These are phyloP conservation scores for Pisolithus thermaeus DNA, from an alignment of 1,284 basidiomycete genomes.

Conservation along the genomic window DNA sequence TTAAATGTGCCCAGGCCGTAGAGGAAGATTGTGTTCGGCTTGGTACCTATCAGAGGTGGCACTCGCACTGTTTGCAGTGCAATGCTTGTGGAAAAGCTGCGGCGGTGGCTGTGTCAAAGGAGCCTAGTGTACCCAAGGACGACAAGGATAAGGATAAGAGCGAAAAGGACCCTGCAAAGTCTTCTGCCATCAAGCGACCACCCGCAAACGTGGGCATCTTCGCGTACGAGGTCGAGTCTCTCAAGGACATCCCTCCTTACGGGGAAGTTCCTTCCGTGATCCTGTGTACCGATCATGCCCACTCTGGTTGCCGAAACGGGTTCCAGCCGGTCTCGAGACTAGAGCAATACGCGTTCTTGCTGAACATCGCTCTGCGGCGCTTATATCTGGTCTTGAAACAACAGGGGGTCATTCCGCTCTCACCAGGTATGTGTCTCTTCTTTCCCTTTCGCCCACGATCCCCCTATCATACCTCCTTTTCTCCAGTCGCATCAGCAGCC, in stretches of 20 bases:
- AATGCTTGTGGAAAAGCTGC: conserved; percentile 74
- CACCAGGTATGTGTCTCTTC: conserved; percentile 53
- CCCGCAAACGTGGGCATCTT: conserved; percentile 78
- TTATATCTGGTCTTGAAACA: conserved; percentile 89
- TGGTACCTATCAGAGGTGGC: conserved; percentile 95
- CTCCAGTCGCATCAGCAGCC: conserved; percentile 32
- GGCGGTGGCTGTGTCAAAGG: conserved; percentile 55
- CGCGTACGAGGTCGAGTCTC: conserved; percentile 62
- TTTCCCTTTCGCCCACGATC: not conserved
- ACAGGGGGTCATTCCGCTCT: conserved; percentile 82
- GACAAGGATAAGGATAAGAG: conserved; percentile 37
- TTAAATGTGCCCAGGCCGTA: conserved; percentile 84
- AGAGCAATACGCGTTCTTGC: conserved; percentile 96
- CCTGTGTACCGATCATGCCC: conserved; percentile 77
- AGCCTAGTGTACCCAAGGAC: conserved; percentile 35
- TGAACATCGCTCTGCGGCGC: conserved; percentile 92
- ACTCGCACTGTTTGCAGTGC: conserved; percentile 89
- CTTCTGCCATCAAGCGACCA: conserved; percentile 59
- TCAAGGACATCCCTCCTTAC: conserved; percentile 61
- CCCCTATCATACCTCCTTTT: conserved; percentile 11
- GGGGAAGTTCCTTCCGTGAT: conserved; percentile 65
- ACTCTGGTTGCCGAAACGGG: conserved; percentile 59
- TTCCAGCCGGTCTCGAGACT: conserved; percentile 91
- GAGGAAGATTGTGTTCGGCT: conserved; percentile 96
- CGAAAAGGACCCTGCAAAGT: conserved; percentile 49